Percentiles rank a stretch among this genome's conserved stretches.
Evolutionary conservation across 331 rosid species (phyloP).

Genomic region (Stylosanthes scabra): DNA sequence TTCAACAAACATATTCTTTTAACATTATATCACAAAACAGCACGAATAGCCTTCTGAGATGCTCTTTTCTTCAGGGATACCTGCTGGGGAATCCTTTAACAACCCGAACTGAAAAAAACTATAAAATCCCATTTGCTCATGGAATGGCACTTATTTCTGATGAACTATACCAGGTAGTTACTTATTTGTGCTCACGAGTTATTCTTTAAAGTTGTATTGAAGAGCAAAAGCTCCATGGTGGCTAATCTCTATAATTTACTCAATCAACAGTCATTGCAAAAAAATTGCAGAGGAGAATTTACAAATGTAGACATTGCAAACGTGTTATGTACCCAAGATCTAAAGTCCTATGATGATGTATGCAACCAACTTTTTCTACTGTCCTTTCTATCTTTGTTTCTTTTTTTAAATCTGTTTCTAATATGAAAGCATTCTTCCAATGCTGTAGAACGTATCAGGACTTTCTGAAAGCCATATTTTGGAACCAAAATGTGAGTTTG

Average conservation of each 20-base stretch:
- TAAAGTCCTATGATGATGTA: constrained; percentile 38
- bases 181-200: not conserved
- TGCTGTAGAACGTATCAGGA: constrained; percentile 25
- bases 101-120: constrained; percentile 5
- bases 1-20: not conserved
- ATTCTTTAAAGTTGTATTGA: not conserved
- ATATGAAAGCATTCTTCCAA: not conserved
- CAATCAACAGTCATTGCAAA: constrained; percentile 42
- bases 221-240: not conserved
- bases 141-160: constrained; percentile 71
- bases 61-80: constrained; percentile 56
- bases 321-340: constrained; percentile 32
- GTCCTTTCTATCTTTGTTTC: not conserved
- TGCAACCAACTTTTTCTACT: no score
- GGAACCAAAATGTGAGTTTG: constrained; percentile 21
- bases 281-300: constrained; percentile 46
- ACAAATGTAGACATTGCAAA: not conserved
- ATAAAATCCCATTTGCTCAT: constrained; percentile 52
- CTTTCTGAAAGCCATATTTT: not conserved
- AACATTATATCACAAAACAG: no score
- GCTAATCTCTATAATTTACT: not conserved
- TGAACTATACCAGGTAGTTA: constrained; percentile 56
- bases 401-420: not conserved
- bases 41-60: not conserved
- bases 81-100: constrained; percentile 54